These are phyloP conservation scores for Clarireedia sp. DNA, from an alignment of 2,329 filamentous ascomycete genomes.

Conservation along the genomic window DNA sequence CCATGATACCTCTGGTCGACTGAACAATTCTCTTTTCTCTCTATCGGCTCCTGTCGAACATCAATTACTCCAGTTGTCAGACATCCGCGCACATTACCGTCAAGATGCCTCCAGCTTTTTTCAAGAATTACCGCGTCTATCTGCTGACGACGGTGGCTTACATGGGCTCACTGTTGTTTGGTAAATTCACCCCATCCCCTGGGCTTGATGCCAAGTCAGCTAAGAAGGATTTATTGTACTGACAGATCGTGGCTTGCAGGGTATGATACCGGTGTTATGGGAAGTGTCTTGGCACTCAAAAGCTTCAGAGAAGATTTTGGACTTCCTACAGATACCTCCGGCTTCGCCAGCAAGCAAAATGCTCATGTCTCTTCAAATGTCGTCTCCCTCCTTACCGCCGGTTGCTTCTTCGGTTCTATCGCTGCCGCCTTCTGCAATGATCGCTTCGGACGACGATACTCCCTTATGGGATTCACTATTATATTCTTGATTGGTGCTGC, in stretches of 20 bases:
- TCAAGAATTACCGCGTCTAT: constrained; percentile 21
- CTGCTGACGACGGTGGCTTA: constrained; percentile 22
- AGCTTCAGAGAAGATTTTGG: constrained; percentile 23
- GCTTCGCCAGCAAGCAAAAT: constrained; percentile 15
- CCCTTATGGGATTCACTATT: constrained; percentile 37
- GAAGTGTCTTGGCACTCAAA: constrained; percentile 18
- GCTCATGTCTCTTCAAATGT: constrained; percentile 30
- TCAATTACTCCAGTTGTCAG: not conserved
- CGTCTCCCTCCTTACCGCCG: constrained; percentile 43
- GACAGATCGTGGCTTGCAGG: constrained; percentile 11
- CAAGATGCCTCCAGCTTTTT: constrained; percentile 14
- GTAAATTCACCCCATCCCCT: constrained; percentile 5
- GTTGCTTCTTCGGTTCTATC: constrained; percentile 44
- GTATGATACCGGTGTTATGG: constrained; percentile 25
- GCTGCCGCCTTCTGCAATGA: constrained; percentile 41
- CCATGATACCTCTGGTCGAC: not conserved
- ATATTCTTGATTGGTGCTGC: constrained; percentile 30
- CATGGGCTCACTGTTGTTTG: constrained; percentile 24
- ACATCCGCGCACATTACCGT: not conserved
- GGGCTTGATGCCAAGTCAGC: not conserved
- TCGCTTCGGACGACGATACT: constrained; percentile 37
- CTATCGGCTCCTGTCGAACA: constrained; percentile 7
- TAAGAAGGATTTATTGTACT: not conserved
- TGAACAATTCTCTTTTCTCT: not conserved
- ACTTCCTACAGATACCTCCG: constrained; percentile 14